Conservation (phyloP, 1,284 basidiomycete species). For the Taiwanofungus camphoratus region DNA sequence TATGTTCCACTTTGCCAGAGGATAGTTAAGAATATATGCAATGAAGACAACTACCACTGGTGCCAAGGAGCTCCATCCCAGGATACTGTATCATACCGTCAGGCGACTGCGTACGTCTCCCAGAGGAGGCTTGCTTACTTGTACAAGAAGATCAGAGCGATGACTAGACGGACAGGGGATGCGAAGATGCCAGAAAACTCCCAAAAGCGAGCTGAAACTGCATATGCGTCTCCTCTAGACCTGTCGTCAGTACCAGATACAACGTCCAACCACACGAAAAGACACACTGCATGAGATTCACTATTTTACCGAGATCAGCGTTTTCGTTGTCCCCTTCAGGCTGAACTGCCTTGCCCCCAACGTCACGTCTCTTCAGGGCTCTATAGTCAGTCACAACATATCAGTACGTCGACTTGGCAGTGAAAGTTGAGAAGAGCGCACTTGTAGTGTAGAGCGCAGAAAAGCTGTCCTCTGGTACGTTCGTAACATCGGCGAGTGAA, state of each 20-base stretch:
- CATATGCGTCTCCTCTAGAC: constrained; percentile 59
- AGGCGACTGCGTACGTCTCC: too few relatives aligned
- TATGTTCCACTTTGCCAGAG: constrained; percentile 60
- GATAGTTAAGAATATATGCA: constrained; percentile 62
- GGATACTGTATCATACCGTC: constrained; percentile 60
- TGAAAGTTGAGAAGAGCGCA: constrained; percentile 5
- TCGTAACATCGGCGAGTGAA: constrained; percentile 62
- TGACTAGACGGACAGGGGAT: constrained; percentile 68
- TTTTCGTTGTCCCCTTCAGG: constrained; percentile 36
- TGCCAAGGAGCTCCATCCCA: constrained; percentile 79
- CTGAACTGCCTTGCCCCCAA: constrained; percentile 44
- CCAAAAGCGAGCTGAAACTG: constrained; percentile 70
- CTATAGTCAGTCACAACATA: constrained; percentile 3
- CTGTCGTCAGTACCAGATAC: constrained; percentile 1
- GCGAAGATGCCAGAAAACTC: constrained; percentile 62
- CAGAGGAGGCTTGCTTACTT: constrained; percentile 45
- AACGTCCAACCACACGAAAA: not conserved
- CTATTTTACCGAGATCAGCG: constrained; percentile 66
- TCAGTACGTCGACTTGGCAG: too few relatives aligned
- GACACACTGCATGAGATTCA: constrained; percentile 66
- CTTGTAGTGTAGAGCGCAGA: constrained; percentile 68
- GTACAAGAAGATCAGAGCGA: constrained; percentile 73
- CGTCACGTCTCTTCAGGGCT: constrained; percentile 55
- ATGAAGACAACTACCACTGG: constrained; percentile 70
- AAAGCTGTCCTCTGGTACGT: constrained; percentile 63